Evolutionary conservation across 768 basidiomycete genomes (phyloP), one percentile per base, ranked within the genome.

Genomic region (Suillus spraguei): DNA sequence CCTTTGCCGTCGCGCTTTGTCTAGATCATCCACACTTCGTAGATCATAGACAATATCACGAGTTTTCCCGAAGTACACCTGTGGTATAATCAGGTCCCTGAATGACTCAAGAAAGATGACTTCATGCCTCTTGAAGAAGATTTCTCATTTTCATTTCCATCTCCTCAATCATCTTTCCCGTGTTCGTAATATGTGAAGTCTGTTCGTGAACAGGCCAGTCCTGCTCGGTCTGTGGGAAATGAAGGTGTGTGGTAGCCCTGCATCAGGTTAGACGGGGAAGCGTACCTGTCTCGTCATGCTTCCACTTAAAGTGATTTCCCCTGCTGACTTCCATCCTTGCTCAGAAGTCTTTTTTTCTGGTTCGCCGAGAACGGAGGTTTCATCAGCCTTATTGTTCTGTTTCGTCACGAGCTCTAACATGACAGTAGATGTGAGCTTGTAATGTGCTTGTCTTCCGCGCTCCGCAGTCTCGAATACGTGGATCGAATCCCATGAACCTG

Each of bases 141-240:
- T 97, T 97, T 44, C 97, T 86, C 94, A 99, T 95, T 81, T 99
- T 99, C 75, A 96, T 94, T 78, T 99, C 97, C 94, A 97, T 96
- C 67, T 99, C 97, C 76, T 99, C 97, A 66, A 99, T 89, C 89
- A 98, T 91, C 67, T 84, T 85, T 5, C 97, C 97, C n/a, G 90
- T 89, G 76, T 99, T 99, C 49, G 87, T 85, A 63, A 99, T 91
- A 77, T 99, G 97, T 47, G 92, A 90, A 24, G 89, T 85, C 47
- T 83, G 74, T 68, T 92, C 92, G 41, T 91, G 88, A 59, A 97
- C 71, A 32, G 94, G 87, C 77, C 85, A 90, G 73, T 97, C 96
- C 75, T 92, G 89, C 73, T 97, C 95, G 36, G 86, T 85, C 94
- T 96, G 65, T 59, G 64, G 61, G 54, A 63, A 20, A 58, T 49